Evolutionary conservation across 345 rosid species (phyloP).

Genomic region (Leavenworthia alabamica): DNA sequence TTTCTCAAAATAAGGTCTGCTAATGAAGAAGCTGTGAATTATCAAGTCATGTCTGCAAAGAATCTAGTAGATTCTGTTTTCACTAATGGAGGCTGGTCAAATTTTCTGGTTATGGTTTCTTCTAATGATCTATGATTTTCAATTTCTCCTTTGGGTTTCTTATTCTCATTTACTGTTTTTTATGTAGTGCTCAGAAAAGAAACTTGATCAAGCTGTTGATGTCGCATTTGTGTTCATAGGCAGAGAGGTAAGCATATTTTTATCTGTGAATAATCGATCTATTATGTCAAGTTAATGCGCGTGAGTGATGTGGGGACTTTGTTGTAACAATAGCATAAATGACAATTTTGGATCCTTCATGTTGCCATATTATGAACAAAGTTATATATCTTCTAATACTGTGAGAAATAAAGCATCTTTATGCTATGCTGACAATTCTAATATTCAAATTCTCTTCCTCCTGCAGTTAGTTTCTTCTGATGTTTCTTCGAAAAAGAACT

Average conservation of each 20-base stretch:
- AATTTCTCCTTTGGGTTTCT: conserved; percentile 1
- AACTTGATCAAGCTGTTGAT: conserved; percentile 49
- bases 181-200: conserved; percentile 58
- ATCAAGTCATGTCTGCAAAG: conserved; percentile 62
- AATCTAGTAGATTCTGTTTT: conserved; percentile 68
- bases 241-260: conserved; percentile 51
- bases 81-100: conserved; percentile 70
- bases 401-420: background rate
- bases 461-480: conserved; percentile 68
- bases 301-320: background rate
- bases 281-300: background rate
- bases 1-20: conserved; percentile 28
- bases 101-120: conserved; percentile 53
- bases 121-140: background rate
- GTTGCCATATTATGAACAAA: background rate
- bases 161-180: background rate
- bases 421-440: background rate
- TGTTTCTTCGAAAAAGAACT: conserved; percentile 47
- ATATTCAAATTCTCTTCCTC: conserved; percentile 4
- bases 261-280: background rate
- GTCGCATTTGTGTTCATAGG: conserved; percentile 85
- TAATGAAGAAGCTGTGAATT: conserved; percentile 46
- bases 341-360: background rate
- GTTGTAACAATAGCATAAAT: background rate
- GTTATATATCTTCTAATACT: background rate